Evolutionary conservation across 176 grass and related monocot genomes (phyloP).

Genomic region (Olyra latifolia): DNA sequence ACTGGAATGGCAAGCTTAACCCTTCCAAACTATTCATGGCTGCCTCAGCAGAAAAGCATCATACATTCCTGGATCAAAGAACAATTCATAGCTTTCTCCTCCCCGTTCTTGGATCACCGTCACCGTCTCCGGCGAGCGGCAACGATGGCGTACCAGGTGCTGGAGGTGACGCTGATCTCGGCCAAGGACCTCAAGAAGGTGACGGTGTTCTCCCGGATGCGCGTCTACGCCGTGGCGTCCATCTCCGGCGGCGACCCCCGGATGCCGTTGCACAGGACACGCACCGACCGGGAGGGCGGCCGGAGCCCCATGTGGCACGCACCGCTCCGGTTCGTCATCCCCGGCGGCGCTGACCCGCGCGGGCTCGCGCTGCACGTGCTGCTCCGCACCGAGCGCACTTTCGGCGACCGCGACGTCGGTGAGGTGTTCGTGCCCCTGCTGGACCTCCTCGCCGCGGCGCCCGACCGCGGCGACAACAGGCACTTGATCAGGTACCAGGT

Average conservation of each 20-base stretch:
- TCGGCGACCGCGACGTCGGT: constrained; percentile 72
- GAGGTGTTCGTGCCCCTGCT: constrained; percentile 60
- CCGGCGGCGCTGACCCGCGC: constrained; percentile 22
- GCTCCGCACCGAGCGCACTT: constrained; percentile 54
- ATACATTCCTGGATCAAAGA: not conserved
- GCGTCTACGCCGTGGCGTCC: constrained; percentile 71
- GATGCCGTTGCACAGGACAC: constrained; percentile 56
- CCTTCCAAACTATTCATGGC: constrained; percentile 21
- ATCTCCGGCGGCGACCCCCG: constrained; percentile 61
- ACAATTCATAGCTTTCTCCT: not conserved
- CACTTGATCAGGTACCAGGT: constrained; percentile 51
- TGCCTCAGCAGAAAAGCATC: not conserved
- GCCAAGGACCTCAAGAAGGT: constrained; percentile 79
- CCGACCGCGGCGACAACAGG: not conserved
- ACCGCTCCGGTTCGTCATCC: constrained; percentile 48
- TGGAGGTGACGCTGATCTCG: constrained; percentile 81
- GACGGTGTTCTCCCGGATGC: constrained; percentile 78
- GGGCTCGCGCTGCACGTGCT: constrained; percentile 52
- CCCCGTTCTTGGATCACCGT: not conserved
- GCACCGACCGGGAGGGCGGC: constrained; percentile 48
- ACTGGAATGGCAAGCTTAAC: not conserved
- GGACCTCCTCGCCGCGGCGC: constrained; percentile 40
- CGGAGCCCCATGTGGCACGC: constrained; percentile 67
- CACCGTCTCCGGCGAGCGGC: not conserved
- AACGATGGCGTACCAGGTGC: constrained; percentile 49